Evolutionary conservation across 495 filamentous ascomycete species (phyloP), one percentile per base, ranked within the genome.

Genomic region (Peziza echinospora): DNA sequence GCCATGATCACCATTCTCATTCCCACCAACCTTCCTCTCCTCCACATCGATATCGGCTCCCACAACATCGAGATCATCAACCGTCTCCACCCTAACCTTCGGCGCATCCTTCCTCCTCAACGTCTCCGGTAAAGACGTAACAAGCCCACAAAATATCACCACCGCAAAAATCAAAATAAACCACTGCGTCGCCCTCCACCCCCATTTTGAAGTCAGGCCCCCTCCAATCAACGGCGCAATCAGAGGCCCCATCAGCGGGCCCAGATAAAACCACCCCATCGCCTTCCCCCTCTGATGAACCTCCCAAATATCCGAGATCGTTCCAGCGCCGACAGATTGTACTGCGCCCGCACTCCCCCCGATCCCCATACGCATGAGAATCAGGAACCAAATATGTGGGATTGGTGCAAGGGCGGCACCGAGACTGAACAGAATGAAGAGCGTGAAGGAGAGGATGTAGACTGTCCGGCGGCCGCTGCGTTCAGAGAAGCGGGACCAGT

Each of bases 401-500:
- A 13, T 37, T 13, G 30, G 30, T 37, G 6, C 30, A 7, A 87
- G 57, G 7, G 85, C 85, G 24, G 71, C 74, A 17, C 85, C 64
- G 16, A 80, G 62, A 39, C 76, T 81, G 63, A 80, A 93, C 17
- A 93, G 43, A n/a, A 78, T 62, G 56, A 86, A 92, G 5, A 93
- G 67, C 21, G 66, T 55, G 58, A 96, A 94, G 0, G 83, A 92
- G 34, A 71, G 64, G 16, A 96, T 56, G 60, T 93, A 94, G 45
- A 96, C 84, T 6, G 77, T 82, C 22, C 87, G 71, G 30, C 87
- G 73, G 19, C 87, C 87, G 3, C 82, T 61, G 3, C 73, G 71
- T 61, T 94, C 87, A 9, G 81, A 86, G 58, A 93, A 91, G 2
- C 76, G 79, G 2, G 82, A 89, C 86, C 86, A 93, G 84, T 84